Conservation (phyloP, 805 yeast genomes). For the Candida boleticola region DNA sequence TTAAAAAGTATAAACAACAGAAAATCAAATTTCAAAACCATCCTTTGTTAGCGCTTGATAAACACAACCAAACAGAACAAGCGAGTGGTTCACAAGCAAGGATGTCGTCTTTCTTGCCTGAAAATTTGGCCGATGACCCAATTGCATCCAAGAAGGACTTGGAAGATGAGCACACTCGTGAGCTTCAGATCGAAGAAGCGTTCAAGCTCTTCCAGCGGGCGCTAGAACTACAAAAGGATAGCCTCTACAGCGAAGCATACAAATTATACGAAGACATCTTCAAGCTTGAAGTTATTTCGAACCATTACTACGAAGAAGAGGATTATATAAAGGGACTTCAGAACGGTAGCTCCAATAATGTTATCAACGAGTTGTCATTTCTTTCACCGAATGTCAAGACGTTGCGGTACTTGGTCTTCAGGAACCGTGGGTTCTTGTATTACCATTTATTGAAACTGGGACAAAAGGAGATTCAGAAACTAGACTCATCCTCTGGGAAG, state of each 20-base stretch:
- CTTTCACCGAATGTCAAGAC: constrained; percentile 70
- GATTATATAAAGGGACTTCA: constrained; percentile 38
- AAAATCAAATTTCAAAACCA: no score
- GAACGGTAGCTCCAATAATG: constrained; percentile 30
- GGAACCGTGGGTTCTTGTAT: constrained; percentile 78
- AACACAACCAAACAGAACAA: no score
- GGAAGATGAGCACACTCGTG: constrained; percentile 87
- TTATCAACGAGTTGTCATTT: constrained; percentile 40
- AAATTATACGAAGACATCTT: constrained; percentile 60
- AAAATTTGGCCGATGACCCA: constrained; percentile 76
- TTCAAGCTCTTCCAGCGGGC: constrained; percentile 74
- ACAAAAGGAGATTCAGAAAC: constrained; percentile 1
- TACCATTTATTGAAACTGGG: constrained; percentile 37
- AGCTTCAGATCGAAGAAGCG: constrained; percentile 85
- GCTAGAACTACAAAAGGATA: constrained; percentile 54
- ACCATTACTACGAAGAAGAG: constrained; percentile 40
- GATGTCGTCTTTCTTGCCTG: constrained; percentile 73
- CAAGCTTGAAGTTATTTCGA: constrained; percentile 60
- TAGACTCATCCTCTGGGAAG: constrained; percentile 2
- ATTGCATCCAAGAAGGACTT: constrained; percentile 50
- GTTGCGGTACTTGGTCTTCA: constrained; percentile 70
- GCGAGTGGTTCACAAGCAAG: no score
- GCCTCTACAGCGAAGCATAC: constrained; percentile 49
- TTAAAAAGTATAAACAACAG: no score
- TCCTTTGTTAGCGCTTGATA: no score